These are phyloP conservation scores for Achaetomium macrosporum DNA, from an alignment of 2,329 filamentous ascomycete genomes.

Conservation along the genomic window DNA sequence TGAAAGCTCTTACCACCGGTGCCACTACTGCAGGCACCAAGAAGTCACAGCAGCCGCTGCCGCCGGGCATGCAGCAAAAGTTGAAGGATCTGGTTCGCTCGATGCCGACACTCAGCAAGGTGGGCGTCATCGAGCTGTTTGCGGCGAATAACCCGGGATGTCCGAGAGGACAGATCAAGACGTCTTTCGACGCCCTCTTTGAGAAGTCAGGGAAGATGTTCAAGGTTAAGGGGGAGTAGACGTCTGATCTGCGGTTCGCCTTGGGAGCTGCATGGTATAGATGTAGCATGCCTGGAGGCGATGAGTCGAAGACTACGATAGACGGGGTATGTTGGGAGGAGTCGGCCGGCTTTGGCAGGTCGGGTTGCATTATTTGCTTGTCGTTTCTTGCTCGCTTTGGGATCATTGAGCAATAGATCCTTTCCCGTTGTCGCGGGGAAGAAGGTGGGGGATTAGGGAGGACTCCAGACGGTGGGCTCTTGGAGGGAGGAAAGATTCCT, in stretches of 20 bases:
- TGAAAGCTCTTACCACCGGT: slow-evolving; percentile 16
- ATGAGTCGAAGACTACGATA: no score
- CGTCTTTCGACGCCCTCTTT: slow-evolving; percentile 63
- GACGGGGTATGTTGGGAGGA: no score
- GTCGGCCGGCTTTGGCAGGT: no score
- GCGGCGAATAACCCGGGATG: slow-evolving; percentile 69
- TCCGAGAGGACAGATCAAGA: slow-evolving; percentile 63
- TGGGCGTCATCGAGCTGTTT: slow-evolving; percentile 67
- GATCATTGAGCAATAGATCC: no score
- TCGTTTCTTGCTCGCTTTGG: no score
- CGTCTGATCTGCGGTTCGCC: not conserved
- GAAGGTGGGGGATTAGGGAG: no score
- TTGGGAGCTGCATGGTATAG: no score
- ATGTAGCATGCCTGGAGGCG: no score
- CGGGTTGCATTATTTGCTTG: no score
- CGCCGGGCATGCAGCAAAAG: slow-evolving; percentile 52
- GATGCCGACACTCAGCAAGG: slow-evolving; percentile 55
- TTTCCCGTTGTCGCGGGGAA: no score
- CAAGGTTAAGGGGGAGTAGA: slow-evolving; percentile 38
- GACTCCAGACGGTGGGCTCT: no score
- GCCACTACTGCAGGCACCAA: slow-evolving; percentile 18
- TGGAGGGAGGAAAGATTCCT: no score
- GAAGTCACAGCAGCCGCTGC: slow-evolving; percentile 38
- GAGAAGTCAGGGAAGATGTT: slow-evolving; percentile 57
- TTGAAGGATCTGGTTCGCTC: slow-evolving; percentile 67